Evolutionary conservation across 2,329 filamentous ascomycete genomes (phyloP).

Genomic region (Cladophialophora immunda): DNA sequence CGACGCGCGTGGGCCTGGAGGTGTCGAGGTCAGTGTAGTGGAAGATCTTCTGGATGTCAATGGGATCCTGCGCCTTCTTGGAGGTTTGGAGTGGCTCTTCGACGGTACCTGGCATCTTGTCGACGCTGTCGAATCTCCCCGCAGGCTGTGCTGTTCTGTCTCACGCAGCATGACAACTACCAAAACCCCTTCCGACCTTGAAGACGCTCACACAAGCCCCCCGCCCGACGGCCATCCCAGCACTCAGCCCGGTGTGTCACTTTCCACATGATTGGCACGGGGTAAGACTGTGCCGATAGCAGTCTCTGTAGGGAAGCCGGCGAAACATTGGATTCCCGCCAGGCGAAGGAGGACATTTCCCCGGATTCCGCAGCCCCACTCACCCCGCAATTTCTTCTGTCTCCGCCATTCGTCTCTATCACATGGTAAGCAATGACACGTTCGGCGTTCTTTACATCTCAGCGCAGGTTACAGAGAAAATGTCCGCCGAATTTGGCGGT

Average conservation of each 20-base stretch:
- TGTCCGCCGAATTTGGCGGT: too few relatives aligned
- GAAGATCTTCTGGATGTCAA: slow-evolving; percentile 21
- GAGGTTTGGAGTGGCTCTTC: slow-evolving; percentile 7
- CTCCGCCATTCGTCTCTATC: too few relatives aligned
- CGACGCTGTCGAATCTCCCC: slow-evolving; percentile 6
- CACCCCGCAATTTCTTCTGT: neutral
- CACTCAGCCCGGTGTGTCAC: neutral
- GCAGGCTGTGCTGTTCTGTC: neutral
- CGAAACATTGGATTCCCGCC: neutral
- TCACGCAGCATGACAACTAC: neutral
- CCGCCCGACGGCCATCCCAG: neutral
- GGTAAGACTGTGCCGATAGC: slow-evolving; percentile 12
- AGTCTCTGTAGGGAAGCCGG: slow-evolving; percentile 4
- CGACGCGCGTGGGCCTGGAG: slow-evolving; percentile 10
- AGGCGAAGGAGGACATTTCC: neutral
- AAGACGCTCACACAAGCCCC: slow-evolving; percentile 1
- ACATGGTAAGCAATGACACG: too few relatives aligned
- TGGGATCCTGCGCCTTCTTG: slow-evolving; percentile 8
- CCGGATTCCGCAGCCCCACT: neutral
- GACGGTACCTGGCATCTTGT: slow-evolving; percentile 12
- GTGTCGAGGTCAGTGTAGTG: slow-evolving; percentile 22
- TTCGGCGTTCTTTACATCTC: too few relatives aligned
- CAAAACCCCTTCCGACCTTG: neutral
- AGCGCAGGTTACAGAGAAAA: too few relatives aligned
- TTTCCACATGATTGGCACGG: slow-evolving; percentile 8